Conservation (phyloP, 2,329 filamentous ascomycete genomes). For the Neurospora sp. region DNA sequence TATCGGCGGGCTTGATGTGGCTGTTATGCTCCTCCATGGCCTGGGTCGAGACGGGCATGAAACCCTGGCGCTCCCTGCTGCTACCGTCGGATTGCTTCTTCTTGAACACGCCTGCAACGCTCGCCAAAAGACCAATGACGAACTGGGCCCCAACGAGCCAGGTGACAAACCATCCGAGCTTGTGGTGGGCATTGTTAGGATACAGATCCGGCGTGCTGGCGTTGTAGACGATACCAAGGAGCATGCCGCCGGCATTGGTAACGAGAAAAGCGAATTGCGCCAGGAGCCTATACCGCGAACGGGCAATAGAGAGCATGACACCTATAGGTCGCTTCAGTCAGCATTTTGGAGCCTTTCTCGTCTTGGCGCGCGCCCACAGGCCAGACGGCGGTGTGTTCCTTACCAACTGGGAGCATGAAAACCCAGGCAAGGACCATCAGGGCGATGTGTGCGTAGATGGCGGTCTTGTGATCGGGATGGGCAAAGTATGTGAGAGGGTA, state of each 20-base stretch:
- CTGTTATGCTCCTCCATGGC: slow-evolving; percentile 43
- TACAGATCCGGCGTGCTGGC: slow-evolving; percentile 76
- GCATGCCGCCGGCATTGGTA: slow-evolving; percentile 52
- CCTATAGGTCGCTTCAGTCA: slow-evolving; percentile 37
- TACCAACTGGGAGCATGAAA: slow-evolving; percentile 62
- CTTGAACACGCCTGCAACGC: slow-evolving; percentile 40
- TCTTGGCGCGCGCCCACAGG: background rate
- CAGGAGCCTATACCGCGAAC: slow-evolving; percentile 62
- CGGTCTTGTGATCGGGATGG: slow-evolving; percentile 37
- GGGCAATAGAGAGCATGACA: slow-evolving; percentile 76
- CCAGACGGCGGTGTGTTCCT: slow-evolving; percentile 22
- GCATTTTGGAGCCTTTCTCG: background rate
- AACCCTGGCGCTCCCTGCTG: slow-evolving; percentile 42
- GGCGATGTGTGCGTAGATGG: slow-evolving; percentile 60
- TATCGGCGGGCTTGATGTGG: slow-evolving; percentile 21
- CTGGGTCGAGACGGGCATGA: slow-evolving; percentile 51
- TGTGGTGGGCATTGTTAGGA: slow-evolving; percentile 78
- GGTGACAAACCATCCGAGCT: slow-evolving; percentile 75
- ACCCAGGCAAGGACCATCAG: slow-evolving; percentile 66
- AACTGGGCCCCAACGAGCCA: slow-evolving; percentile 63
- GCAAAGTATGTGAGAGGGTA: slow-evolving; percentile 49
- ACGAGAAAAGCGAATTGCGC: slow-evolving; percentile 59
- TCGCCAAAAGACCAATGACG: slow-evolving; percentile 54
- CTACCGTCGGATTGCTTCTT: slow-evolving; percentile 1
- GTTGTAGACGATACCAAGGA: slow-evolving; percentile 65